These are phyloP conservation scores for Nasturtium officinale DNA, from an alignment of 345 rosid species.

Conservation along the genomic window DNA sequence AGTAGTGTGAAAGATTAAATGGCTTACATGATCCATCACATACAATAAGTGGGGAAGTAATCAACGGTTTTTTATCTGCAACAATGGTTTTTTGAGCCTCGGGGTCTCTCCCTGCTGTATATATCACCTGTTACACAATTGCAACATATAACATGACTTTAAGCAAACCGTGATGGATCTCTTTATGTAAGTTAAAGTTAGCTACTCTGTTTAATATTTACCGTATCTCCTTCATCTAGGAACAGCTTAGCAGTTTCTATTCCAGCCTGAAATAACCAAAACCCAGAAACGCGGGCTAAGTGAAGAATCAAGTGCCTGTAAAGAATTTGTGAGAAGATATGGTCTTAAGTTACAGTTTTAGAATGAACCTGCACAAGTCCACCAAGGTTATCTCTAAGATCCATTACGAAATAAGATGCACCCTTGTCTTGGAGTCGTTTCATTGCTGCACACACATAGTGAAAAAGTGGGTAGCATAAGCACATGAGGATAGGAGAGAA, in stretches of 20 bases:
- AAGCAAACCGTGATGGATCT: background rate
- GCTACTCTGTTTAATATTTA: conserved; percentile 37
- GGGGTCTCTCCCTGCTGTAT: conserved; percentile 79
- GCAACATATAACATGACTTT: conserved; percentile 13
- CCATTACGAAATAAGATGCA: conserved; percentile 77
- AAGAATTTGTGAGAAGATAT: background rate
- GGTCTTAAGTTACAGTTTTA: conserved; percentile 5
- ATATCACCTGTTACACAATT: conserved; percentile 62
- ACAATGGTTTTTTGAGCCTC: conserved; percentile 62
- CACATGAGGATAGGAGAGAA: background rate
- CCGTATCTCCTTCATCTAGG: conserved; percentile 83
- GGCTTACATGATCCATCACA: conserved; percentile 48
- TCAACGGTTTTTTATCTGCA: conserved; percentile 67
- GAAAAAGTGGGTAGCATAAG: background rate
- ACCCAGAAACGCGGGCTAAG: conserved; percentile 13
- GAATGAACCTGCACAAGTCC: conserved; percentile 83
- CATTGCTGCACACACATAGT: conserved; percentile 61
- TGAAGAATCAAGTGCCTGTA: background rate
- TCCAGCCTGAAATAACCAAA: conserved; percentile 74
- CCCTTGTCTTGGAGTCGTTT: conserved; percentile 89
- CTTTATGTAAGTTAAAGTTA: background rate
- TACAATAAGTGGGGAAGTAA: conserved; percentile 79
- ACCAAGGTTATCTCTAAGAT: conserved; percentile 97
- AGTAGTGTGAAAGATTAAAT: background rate
- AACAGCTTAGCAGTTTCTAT: conserved; percentile 94